Percentiles rank a stretch among this genome's conserved stretches.
phyloP scores from a whole-genome alignment of 2,329 filamentous ascomycete species.

The Arthroderma sp. region DNA sequence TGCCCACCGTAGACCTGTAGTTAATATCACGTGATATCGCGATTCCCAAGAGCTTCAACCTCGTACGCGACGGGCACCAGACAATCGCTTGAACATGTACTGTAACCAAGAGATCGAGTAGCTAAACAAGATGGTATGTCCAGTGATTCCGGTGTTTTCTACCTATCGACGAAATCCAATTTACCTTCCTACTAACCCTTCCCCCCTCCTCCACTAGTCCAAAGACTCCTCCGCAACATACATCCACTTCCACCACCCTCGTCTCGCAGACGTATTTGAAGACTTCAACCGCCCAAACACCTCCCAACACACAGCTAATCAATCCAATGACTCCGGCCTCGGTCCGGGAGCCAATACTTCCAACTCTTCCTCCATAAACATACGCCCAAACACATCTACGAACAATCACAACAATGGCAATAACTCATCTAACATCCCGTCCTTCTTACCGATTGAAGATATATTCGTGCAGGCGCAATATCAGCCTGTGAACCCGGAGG shows the following conservation, averaged over 20 bases:
- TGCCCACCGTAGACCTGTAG: no score
- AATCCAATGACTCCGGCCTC: slow-evolving; percentile 1
- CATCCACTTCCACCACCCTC: slow-evolving; percentile 36
- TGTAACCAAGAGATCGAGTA: no score
- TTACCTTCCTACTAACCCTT: no score
- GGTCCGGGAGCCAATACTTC: not conserved
- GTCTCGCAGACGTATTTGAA: slow-evolving; percentile 38
- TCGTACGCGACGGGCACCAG: no score
- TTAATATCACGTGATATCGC: no score
- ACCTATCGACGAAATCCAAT: no score
- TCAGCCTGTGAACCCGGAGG: slow-evolving; percentile 52
- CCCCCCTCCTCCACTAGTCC: slow-evolving; percentile 21
- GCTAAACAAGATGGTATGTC: no score
- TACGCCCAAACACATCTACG: slow-evolving; percentile 6
- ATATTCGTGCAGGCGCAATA: slow-evolving; percentile 48
- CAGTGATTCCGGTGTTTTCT: no score
- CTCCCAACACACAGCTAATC: slow-evolving; percentile 14
- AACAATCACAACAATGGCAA: slow-evolving; percentile 9
- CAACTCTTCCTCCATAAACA: slow-evolving; percentile 3
- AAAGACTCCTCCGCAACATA: slow-evolving; percentile 38
- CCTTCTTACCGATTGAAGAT: slow-evolving; percentile 42
- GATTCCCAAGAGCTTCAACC: no score
- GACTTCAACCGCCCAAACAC: slow-evolving; percentile 36
- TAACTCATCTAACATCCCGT: slow-evolving; percentile 19
- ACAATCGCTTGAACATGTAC: no score